A percentile compares a stretch with the other conserved stretches of the same genome.
phyloP scores from a whole-genome alignment of 306 rosid species.

The Leucaena leucocephala region DNA sequence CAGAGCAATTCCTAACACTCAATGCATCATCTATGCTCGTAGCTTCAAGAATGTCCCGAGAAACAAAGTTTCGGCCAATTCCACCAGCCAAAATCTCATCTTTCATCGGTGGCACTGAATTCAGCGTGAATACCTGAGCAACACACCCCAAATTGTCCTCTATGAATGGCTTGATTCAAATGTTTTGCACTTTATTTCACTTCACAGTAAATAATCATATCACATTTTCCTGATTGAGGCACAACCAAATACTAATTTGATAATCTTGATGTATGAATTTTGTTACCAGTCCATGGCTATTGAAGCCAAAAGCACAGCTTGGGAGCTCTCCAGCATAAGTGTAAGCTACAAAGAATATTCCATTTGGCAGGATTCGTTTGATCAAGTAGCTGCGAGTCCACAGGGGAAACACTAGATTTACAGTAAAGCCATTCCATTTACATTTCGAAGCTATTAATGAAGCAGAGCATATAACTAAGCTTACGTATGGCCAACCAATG shows the following conservation, averaged over 20 bases:
- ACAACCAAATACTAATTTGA: no score
- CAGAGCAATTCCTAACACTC: conserved; percentile 42
- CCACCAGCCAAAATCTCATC: conserved; percentile 54
- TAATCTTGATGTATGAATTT: neutral
- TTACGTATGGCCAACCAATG: conserved; percentile 83
- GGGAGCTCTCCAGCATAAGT: conserved; percentile 97
- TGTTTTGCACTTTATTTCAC: neutral
- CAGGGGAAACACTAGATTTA: neutral
- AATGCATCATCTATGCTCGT: conserved; percentile 71
- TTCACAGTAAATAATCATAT: neutral
- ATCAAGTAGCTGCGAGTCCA: conserved; percentile 66
- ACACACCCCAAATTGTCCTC: neutral
- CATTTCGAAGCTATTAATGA: neutral
- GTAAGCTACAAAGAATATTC: conserved; percentile 64
- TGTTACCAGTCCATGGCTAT: conserved; percentile 15
- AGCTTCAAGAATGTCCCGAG: conserved; percentile 85
- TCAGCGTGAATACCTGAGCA: conserved; percentile 72
- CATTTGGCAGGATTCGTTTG: conserved; percentile 62
- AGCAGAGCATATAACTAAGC: conserved; percentile 5
- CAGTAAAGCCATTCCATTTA: conserved; percentile 1
- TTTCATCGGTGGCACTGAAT: conserved; percentile 59
- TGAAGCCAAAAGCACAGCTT: conserved; percentile 43
- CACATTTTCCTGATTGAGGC: no score
- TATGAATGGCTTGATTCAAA: neutral
- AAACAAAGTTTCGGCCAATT: conserved; percentile 77